Base-by-base conservation (phyloP, 2,329 filamentous ascomycete genomes). In the Dactylellina parvicollis region DNA sequence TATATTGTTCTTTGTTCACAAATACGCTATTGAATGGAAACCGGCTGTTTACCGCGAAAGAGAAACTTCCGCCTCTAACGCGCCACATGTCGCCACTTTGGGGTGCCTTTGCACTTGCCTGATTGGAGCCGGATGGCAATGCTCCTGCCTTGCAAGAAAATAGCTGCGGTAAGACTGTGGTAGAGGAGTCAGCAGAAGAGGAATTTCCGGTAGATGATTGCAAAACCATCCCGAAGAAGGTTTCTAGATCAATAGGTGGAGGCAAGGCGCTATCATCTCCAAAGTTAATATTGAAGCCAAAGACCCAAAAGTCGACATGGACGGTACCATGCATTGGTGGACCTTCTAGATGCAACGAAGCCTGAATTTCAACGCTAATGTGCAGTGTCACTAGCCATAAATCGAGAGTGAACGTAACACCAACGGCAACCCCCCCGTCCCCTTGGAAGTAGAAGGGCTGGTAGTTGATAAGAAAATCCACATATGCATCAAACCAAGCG, bases 391-490 rank as follows among this genome's bases (percentile, higher is more conserved):
- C 76, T 52, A 81, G 76, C 61, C 72, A 74, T 7, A 80, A 34
- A 44, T 80, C 78, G 1, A 64, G 22, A 1, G 46, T 44, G 10
- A 64, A 54, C 1, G 70, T 24, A 2, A 78, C 77, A 0, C 78
- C 78, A 4, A 79, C 77, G 4, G 59, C 57, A 8, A 83, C 36
- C 4, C 79, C 77, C 10, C 61, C 77, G 7, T 80, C 75, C 5
- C 75, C 78, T 5, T 67, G 67, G 77, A 81, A 83, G 65, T 79
- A 60, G 75, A 83, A 81, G 0, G 81, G 81, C 34, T 79, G 76
- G 75, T 79, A 83, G 49, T 82, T 81, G 75, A 83, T 81, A 18
- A 83, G 77, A 76, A 83, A 82, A 75, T 83, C 80, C 0, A 78
- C 77, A 38, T 75, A 81, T 2, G 80, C 80, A 24, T 83, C 80